Evolutionary conservation across 257 asterid genomes (phyloP).

Genomic region (Henckelia pumila): DNA sequence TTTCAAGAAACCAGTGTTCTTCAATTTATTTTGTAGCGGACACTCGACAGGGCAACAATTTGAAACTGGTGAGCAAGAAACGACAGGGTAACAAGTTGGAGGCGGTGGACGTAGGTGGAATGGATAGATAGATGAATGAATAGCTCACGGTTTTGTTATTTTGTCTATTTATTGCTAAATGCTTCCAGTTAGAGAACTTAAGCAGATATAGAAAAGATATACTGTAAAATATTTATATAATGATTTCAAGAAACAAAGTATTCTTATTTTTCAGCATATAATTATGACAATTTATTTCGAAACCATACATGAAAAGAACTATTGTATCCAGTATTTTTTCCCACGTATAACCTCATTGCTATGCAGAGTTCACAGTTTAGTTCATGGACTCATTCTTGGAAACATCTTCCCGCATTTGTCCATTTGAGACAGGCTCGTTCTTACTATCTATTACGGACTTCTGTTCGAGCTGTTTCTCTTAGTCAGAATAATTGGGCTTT

Average conservation of each 20-base stretch:
- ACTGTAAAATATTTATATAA: neutral
- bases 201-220: neutral
- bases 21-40: too few species aligned
- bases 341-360: neutral
- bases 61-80: conserved; percentile 1
- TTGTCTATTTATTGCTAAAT: neutral
- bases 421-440: neutral
- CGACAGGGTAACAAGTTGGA: neutral
- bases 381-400: neutral
- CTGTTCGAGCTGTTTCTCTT: neutral
- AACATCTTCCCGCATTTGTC: neutral
- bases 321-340: neutral
- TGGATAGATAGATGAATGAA: conserved; percentile 25
- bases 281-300: neutral
- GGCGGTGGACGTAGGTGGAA: too few species aligned
- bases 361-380: neutral
- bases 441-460: neutral
- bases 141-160: conserved; percentile 12
- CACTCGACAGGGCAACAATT: neutral
- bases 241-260: neutral
- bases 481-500: neutral
- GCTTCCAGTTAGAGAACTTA: neutral
- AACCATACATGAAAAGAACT: neutral
- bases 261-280: neutral
- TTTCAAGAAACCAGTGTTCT: neutral